Conservation (phyloP, 495 filamentous ascomycete species). For the Penicillium coffeae region DNA sequence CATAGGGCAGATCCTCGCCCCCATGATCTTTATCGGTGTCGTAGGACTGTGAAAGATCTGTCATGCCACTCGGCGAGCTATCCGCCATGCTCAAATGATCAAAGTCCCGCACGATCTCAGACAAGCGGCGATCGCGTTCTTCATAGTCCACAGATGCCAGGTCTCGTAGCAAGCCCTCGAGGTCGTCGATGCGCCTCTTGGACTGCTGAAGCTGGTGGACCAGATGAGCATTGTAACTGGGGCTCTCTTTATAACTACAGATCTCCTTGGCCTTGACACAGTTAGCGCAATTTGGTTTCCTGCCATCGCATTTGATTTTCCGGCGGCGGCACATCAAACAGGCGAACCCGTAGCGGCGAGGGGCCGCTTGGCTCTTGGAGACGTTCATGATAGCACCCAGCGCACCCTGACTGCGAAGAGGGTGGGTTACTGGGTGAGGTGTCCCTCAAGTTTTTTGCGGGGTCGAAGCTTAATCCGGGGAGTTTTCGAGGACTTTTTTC, state of each 20-base stretch:
- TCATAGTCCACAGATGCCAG: slow-evolving; percentile 4
- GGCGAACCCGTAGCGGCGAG: slow-evolving; percentile 13
- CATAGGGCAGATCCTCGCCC: slow-evolving; percentile 1
- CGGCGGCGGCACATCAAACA: slow-evolving; percentile 11
- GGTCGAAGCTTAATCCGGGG: slow-evolving; percentile 8
- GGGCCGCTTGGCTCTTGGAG: neutral
- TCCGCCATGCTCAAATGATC: neutral
- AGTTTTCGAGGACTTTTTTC: neutral
- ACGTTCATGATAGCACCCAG: neutral
- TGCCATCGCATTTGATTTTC: slow-evolving; percentile 16
- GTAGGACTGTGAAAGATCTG: slow-evolving; percentile 3
- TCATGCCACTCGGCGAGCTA: neutral
- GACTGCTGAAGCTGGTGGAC: slow-evolving; percentile 4
- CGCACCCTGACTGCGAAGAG: neutral
- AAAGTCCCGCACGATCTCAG: slow-evolving; percentile 6
- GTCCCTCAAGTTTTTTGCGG: neutral
- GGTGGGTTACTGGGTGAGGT: neutral
- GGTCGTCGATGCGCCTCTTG: slow-evolving; percentile 4
- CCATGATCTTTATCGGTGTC: slow-evolving; percentile 1
- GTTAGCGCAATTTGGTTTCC: slow-evolving; percentile 12
- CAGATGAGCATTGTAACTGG: slow-evolving; percentile 7
- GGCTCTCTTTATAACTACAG: slow-evolving; percentile 11
- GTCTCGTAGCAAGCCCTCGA: slow-evolving; percentile 6
- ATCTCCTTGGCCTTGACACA: slow-evolving; percentile 14
- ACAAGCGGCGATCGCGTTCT: slow-evolving; percentile 5